Base-by-base conservation (phyloP, 805 yeast genomes). In the Metschnikowia baotianmanensis region DNA sequence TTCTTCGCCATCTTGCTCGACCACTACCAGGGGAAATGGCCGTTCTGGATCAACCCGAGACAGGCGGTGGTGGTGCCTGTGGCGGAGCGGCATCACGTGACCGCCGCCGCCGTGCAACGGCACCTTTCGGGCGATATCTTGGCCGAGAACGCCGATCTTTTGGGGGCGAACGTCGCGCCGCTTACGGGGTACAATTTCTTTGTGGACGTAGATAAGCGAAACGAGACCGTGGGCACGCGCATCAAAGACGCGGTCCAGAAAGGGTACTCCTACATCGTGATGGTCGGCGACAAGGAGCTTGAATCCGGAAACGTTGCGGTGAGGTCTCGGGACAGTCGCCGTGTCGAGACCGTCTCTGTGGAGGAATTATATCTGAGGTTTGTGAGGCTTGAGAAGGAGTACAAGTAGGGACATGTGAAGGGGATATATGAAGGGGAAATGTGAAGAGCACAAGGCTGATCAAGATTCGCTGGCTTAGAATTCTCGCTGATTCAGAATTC, bases 21-120 rank as follows among this genome's bases (percentile, higher is more conserved):
- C 59, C 95, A 90, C 50, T 87, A 81, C 59, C 77, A 78, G 42
- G 99, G 98, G 0, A 82, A 83, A 51, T 93, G 98, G 98, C 99
- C 99, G 8, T 89, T 93, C 59, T 93, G 99, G 99, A 58, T 93
- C 31, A 87, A 83, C 48, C 97, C 98, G 6, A 74, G 95, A 47
- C 99, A 93, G 59, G 93, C 91, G 0, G 72, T 85, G 28, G 72
- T 93, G 2, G 72, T 93, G 5, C 97, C 99, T 1, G 80, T 89
- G 4, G 80, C 82, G 42, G 79, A 79, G 0, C 65, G 72, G 8
- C 90, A 85, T 54, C 58, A 62, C 7, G 74, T 65, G 8, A 74
- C 74, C 38, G 85, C 95, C 3, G 49, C 68, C n/a, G 41, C 61
- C 2, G 58, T 86, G 2, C 74, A 72, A 11, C 48, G 58, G 4